Percentiles rank a stretch among this genome's conserved stretches.
phyloP scores from a whole-genome alignment of 495 filamentous ascomycete species.

The Bathelium albidoporum region DNA sequence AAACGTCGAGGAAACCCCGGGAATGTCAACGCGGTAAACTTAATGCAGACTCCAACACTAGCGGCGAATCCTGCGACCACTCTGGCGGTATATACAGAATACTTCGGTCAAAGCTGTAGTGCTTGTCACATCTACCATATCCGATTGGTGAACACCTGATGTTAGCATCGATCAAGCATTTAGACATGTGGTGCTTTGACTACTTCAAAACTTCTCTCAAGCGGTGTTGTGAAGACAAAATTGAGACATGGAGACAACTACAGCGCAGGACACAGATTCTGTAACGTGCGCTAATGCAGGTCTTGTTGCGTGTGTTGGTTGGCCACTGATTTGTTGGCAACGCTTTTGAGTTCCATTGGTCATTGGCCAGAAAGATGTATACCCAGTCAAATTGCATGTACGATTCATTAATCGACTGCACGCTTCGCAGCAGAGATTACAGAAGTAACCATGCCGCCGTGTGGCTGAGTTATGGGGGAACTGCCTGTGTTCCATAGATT shows the following conservation, averaged over 20 bases:
- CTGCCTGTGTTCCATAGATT: neutral
- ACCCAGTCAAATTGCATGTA: neutral
- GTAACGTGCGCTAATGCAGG: neutral
- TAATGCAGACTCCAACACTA: no score
- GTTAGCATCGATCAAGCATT: neutral
- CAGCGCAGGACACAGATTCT: neutral
- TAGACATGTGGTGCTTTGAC: neutral
- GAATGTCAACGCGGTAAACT: no score
- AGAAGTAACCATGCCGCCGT: neutral
- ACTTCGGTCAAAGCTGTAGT: neutral
- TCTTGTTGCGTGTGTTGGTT: neutral
- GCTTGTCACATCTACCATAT: neutral
- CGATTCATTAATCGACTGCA: neutral
- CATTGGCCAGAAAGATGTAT: neutral
- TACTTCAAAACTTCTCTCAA: neutral
- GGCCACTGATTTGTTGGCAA: neutral
- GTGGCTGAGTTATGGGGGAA: neutral
- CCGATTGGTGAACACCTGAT: neutral
- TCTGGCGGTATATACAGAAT: no score
- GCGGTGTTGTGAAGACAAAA: neutral
- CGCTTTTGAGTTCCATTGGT: neutral
- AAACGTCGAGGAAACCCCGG: no score
- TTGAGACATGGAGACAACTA: neutral
- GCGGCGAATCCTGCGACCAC: no score
- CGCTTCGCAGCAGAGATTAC: neutral